Conservation (phyloP, 2,329 filamentous ascomycete species). For the Didymosphaeria variabile region DNA sequence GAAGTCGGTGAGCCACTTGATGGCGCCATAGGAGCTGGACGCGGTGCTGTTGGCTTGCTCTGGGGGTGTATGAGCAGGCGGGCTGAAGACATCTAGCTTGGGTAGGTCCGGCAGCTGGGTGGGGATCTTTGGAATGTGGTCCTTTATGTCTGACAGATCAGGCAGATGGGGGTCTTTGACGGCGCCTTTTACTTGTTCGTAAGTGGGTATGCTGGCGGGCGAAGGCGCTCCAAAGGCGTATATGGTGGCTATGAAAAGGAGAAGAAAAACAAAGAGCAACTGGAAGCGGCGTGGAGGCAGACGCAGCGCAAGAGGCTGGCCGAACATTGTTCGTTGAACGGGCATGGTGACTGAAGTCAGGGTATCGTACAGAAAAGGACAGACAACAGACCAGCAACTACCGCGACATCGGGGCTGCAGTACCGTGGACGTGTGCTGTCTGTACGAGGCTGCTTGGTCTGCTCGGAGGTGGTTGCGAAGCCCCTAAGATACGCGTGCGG, state of each 20-base stretch:
- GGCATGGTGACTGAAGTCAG: slow-evolving; percentile 36
- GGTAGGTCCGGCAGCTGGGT: slow-evolving; percentile 8
- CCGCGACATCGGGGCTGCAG: slow-evolving; percentile 19
- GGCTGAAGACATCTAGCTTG: slow-evolving; percentile 70
- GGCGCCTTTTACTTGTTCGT: slow-evolving; percentile 47
- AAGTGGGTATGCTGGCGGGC: slow-evolving; percentile 47
- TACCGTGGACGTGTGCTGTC: background rate
- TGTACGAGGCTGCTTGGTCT: background rate
- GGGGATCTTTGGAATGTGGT: slow-evolving; percentile 38
- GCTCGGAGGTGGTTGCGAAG: background rate
- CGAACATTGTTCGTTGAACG: slow-evolving; percentile 43
- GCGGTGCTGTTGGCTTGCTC: slow-evolving; percentile 80
- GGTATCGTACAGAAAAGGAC: slow-evolving; percentile 3
- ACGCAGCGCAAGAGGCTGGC: slow-evolving; percentile 42
- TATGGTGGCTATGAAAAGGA: slow-evolving; percentile 44
- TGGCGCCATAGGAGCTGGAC: slow-evolving; percentile 63
- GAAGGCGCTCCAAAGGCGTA: slow-evolving; percentile 49
- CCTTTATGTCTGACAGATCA: slow-evolving; percentile 22
- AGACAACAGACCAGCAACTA: slow-evolving; percentile 12
- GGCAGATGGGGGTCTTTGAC: slow-evolving; percentile 53
- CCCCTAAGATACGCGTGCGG: slow-evolving; percentile 3
- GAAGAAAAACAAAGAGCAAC: slow-evolving; percentile 51
- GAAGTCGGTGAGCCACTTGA: slow-evolving; percentile 88
- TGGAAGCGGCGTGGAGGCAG: slow-evolving; percentile 59
- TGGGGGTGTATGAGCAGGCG: slow-evolving; percentile 73